Percentiles rank a stretch among this genome's conserved stretches.
Evolutionary conservation across 2,329 filamentous ascomycete genomes (phyloP).

Genomic region (Colletotrichum costaricense): DNA sequence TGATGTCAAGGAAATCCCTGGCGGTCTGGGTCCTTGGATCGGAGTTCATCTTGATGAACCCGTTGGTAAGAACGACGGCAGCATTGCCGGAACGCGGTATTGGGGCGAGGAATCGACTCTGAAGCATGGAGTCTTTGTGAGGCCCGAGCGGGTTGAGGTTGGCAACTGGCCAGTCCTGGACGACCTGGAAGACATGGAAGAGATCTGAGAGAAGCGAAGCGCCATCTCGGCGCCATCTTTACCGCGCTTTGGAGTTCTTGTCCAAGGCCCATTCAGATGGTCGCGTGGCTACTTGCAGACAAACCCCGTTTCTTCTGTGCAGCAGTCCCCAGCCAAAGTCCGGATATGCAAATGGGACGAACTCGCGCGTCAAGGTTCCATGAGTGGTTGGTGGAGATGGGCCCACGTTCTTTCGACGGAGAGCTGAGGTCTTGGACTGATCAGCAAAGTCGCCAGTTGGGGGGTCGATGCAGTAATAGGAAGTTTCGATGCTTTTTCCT

Average conservation of each 20-base stretch:
- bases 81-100: slow-evolving; percentile 73
- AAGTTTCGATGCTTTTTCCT: slow-evolving; percentile 32
- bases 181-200: slow-evolving; percentile 82
- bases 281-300: slow-evolving; percentile 2
- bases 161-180: slow-evolving; percentile 79
- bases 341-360: slow-evolving; percentile 24
- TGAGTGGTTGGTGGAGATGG: slow-evolving; percentile 1
- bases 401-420: slow-evolving; percentile 8
- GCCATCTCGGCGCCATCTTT: slow-evolving; percentile 1
- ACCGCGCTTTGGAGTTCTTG: slow-evolving; percentile 18
- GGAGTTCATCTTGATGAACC: slow-evolving; percentile 83
- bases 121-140: slow-evolving; percentile 83
- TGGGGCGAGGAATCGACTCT: slow-evolving; percentile 73
- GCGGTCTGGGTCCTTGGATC: slow-evolving; percentile 74
- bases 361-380: slow-evolving; percentile 23
- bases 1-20: slow-evolving; percentile 78
- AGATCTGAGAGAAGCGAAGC: slow-evolving; percentile 60
- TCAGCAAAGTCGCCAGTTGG: slow-evolving; percentile 5
- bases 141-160: slow-evolving; percentile 80
- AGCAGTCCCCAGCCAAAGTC: slow-evolving; percentile 22
- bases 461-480: slow-evolving; percentile 24
- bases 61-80: slow-evolving; percentile 85
- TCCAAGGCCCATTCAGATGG: not conserved
- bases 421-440: not conserved
- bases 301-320: slow-evolving; percentile 21